Conservation (phyloP, 768 basidiomycete species). For the Lyophyllum shimeji region DNA sequence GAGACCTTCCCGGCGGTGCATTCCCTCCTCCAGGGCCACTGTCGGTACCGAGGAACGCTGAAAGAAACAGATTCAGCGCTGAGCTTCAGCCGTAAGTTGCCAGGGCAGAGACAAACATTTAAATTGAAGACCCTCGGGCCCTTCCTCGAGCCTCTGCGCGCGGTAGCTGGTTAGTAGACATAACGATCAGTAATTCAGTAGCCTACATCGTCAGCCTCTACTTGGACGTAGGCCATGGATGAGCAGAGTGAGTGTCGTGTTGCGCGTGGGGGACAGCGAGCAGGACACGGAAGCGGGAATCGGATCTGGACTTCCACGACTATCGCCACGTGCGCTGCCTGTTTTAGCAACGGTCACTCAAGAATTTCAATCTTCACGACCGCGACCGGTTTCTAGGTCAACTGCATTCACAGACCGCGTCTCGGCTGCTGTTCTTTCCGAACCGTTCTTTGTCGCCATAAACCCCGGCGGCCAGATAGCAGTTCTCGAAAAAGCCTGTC, state of each 20-base stretch:
- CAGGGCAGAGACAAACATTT: slow-evolving; percentile 51
- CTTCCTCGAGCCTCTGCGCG: slow-evolving; percentile 58
- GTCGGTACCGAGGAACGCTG: slow-evolving; percentile 61
- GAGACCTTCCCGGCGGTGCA: slow-evolving; percentile 26
- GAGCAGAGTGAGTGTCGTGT: slow-evolving; percentile 9
- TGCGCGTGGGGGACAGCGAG: background rate
- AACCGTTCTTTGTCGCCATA: background rate
- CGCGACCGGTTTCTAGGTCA: background rate
- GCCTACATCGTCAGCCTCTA: slow-evolving; percentile 70
- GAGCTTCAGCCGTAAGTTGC: background rate
- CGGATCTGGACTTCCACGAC: background rate
- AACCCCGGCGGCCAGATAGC: background rate
- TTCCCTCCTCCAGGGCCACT: slow-evolving; percentile 24
- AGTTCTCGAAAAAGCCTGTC: background rate
- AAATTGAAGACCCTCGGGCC: slow-evolving; percentile 69
- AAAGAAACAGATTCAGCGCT: background rate
- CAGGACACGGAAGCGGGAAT: slow-evolving; percentile 1
- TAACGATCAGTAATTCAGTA: background rate
- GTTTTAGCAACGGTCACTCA: background rate
- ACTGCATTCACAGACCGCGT: background rate
- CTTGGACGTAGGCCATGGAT: slow-evolving; percentile 69
- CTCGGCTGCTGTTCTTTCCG: background rate
- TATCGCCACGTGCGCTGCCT: background rate
- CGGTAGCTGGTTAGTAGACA: background rate
- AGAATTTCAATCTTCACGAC: background rate